Percentiles rank a stretch among this genome's conserved stretches.
Evolutionary conservation across 495 filamentous ascomycete genomes (phyloP).

Genomic region (Penicillium lagena): DNA sequence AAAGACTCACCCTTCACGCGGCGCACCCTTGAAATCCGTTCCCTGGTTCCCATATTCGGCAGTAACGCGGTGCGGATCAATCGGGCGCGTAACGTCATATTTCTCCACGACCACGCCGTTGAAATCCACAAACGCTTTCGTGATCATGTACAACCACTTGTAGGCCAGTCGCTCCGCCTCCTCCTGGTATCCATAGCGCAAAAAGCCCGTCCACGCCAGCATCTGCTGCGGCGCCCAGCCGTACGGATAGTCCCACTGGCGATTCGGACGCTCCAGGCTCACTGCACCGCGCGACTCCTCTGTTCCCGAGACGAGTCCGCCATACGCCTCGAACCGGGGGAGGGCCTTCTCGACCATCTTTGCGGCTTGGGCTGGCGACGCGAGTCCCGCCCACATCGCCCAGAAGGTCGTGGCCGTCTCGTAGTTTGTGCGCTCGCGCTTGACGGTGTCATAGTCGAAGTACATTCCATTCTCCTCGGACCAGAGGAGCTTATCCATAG

Average conservation of each 20-base stretch:
- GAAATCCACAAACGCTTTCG: conserved; percentile 93
- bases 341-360: conserved; percentile 68
- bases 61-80: conserved; percentile 86
- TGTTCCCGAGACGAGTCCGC: conserved; percentile 85
- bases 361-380: conserved; percentile 71
- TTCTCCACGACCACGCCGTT: conserved; percentile 98
- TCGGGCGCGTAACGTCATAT: conserved; percentile 86
- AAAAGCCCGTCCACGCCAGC: conserved; percentile 87
- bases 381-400: conserved; percentile 90
- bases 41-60: conserved; percentile 99
- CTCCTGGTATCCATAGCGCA: conserved; percentile 83
- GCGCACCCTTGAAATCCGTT: conserved; percentile 84
- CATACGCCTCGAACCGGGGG: conserved; percentile 78
- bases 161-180: conserved; percentile 85
- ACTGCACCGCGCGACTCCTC: conserved; percentile 76
- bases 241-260: conserved; percentile 97
- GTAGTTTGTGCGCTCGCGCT: conserved; percentile 67
- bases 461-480: conserved; percentile 86
- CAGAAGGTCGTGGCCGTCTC: conserved; percentile 91
- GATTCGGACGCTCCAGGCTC: conserved; percentile 75
- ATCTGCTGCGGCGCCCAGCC: conserved; percentile 99
- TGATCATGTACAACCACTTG: conserved; percentile 96
- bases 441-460: conserved; percentile 90
- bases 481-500: conserved; percentile 88
- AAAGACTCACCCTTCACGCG: conserved; percentile 81